Evolutionary conservation across 2,329 filamentous ascomycete genomes (phyloP), one percentile per base, ranked within the genome.

Genomic region (Nigrospora sphaerica): DNA sequence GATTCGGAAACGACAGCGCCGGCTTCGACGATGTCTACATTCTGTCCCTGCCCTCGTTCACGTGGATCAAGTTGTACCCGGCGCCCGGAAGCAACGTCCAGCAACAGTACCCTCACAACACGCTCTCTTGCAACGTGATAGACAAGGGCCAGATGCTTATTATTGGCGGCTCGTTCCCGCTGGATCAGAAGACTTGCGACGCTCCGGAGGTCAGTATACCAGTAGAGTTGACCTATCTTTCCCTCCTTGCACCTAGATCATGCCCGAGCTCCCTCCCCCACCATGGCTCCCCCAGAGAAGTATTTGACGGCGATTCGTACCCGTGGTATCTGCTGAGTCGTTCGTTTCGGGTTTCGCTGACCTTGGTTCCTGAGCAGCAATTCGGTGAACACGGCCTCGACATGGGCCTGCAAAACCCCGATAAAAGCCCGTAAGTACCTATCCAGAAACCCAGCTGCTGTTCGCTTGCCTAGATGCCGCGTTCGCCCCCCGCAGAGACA

Each of bases 1-100:
- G 71, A 9, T 70, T 78, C n/a, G 17, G 13, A 45, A 65, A 68
- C 2, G 57, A 62, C 3, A 62, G 73, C 34, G 64, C 69, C 13
- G 80, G 77, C 18, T 83, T 71, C 55, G 77, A 83, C 54, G 80
- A 85, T 62, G 70, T 78, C 46, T 85, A 81, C 54, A 76, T 84
- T 46, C 68, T 85, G 17, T 73, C 74, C 9, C 66, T 85, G 14
- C 81, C 81, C 1, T 75, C 77, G 2, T 85, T 85, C 60, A 76
- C 69, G 4, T 85, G 81, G 81, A 76, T 82, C 51, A 77, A 76
- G 51, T 68, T 73, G 53, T 77, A 71, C 46, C 73, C 72, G 12
- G 62, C 61, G 39, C 61, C 68, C 46, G 56, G 57, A 41, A 63
- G 69, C 46, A 57, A 59, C 13, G 68, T 14, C 12, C 4, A 67